Base-by-base conservation (phyloP, 805 yeast species). In the Schwanniomyces yamadae region DNA sequence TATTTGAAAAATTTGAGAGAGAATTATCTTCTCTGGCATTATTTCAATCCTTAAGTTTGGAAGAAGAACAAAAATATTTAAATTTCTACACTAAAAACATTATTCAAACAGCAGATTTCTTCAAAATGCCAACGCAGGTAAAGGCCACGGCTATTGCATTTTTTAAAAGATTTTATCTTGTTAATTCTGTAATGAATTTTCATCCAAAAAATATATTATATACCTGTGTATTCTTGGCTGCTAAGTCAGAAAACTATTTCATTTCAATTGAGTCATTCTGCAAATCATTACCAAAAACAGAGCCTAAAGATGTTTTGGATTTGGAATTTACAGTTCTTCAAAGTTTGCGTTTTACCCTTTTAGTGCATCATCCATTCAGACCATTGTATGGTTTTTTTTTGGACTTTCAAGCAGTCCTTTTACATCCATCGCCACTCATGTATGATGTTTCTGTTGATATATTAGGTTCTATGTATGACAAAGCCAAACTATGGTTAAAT, bases 371-470 rank as follows among this genome's bases (percentile, higher is more conserved):
- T 61, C 95, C 97, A 2, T 82, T 77, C 59, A 72, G 83, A 43
- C 88, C 98, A 0, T 61, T 93, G n/a, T 93, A 90, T 57, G 99
- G 99, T 15, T 90, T 91, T 56, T 91, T 84, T 59, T 73, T 91
- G 31, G 99, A 93, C 59, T 76, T 90, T 45, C 99, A 93, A 57
- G 71, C 62, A 20, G 64, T 63, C 5, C 50, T 68, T 60, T 36
- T 71, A 66, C 35, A 61, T 77, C 49, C 79, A 1, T 58, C 49
- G 7, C 63, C 66, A n/a, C 42, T 38, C 46, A 60, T 46, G 71
- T 70, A 75, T 12, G 79, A 78, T 39, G 63, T 73, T 20, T 50
- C 53, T 5, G 53, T 66, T 14, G 75, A 75, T 30, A 73, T 78
- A 32, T 61, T 88, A 40, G 91, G 93, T 1, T 67, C 68, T 30